phyloP scores from a whole-genome alignment of 2,329 filamentous ascomycete genomes.

The Zopfia rhizophila region DNA sequence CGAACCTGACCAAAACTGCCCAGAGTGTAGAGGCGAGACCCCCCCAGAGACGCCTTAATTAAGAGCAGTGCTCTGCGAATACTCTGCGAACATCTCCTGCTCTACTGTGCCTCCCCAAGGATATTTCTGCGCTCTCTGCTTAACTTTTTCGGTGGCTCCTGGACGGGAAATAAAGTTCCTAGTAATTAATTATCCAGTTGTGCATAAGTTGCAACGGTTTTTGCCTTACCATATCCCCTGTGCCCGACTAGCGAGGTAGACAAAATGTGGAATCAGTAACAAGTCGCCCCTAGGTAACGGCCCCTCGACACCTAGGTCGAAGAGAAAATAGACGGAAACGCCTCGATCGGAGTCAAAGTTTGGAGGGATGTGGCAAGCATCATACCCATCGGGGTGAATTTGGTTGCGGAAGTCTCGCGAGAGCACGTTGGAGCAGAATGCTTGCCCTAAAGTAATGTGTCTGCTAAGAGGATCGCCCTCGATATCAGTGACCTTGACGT shows the following conservation, averaged over 20 bases:
- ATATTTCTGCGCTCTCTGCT: too few species aligned
- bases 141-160: too few species aligned
- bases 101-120: too few species aligned
- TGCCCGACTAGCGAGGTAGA: conserved; percentile 14
- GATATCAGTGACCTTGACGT: conserved; percentile 19
- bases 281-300: conserved; percentile 3
- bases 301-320: conserved; percentile 11
- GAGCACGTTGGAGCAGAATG: conserved; percentile 14
- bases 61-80: too few species aligned
- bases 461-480: conserved; percentile 13
- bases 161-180: conserved; percentile 15
- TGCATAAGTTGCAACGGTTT: conserved; percentile 8
- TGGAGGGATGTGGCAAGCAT: conserved; percentile 8
- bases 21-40: too few species aligned
- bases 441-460: conserved; percentile 17
- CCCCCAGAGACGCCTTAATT: too few species aligned
- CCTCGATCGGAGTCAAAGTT: conserved; percentile 10
- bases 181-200: conserved; percentile 12
- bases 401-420: conserved; percentile 9
- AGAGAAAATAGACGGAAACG: conserved; percentile 13
- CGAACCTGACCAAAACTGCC: too few species aligned
- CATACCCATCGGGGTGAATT: conserved; percentile 10
- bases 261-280: conserved; percentile 11
- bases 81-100: too few species aligned
- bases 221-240: conserved; percentile 11